These are phyloP conservation scores for Endotrypanum monterogeii DNA, from an alignment of 208 protist species.

Conservation along the genomic window DNA sequence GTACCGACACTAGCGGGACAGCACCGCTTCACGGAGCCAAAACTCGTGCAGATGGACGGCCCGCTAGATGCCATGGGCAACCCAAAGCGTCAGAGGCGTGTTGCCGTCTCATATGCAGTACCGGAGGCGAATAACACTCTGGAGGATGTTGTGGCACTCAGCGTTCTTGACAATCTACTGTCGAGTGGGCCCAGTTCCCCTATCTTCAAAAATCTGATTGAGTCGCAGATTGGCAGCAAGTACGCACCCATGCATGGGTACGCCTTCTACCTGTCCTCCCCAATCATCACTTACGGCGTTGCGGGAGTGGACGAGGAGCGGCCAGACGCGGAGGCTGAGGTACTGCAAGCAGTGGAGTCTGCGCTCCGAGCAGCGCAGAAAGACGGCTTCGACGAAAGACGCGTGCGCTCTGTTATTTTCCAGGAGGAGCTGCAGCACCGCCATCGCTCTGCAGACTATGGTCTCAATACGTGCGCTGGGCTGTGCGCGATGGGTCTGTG, in stretches of 20 bases:
- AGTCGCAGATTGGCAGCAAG: slow-evolving; percentile 85
- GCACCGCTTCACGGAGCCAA: slow-evolving; percentile 50
- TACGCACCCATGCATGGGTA: slow-evolving; percentile 88
- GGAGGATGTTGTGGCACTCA: slow-evolving; percentile 79
- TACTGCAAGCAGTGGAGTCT: slow-evolving; percentile 55
- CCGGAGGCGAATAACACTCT: slow-evolving; percentile 59
- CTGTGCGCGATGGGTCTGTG: slow-evolving; percentile 77
- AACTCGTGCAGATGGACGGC: slow-evolving; percentile 56
- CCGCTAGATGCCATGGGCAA: slow-evolving; percentile 88
- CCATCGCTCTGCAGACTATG: slow-evolving; percentile 88
- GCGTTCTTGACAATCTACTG: slow-evolving; percentile 85
- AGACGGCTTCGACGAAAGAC: slow-evolving; percentile 85
- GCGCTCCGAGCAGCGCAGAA: slow-evolving; percentile 58
- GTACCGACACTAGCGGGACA: slow-evolving; percentile 64
- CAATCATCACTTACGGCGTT: slow-evolving; percentile 89
- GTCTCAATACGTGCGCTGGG: slow-evolving; percentile 76
- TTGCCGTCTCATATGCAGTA: slow-evolving; percentile 80
- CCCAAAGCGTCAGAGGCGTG: slow-evolving; percentile 73
- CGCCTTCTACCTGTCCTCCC: slow-evolving; percentile 78
- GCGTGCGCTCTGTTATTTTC: slow-evolving; percentile 86
- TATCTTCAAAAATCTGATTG: slow-evolving; percentile 89
- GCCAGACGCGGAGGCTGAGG: slow-evolving; percentile 57
- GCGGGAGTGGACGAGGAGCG: slow-evolving; percentile 80
- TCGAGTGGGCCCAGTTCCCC: slow-evolving; percentile 84
- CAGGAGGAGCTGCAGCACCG: slow-evolving; percentile 90